A percentile compares a stretch with the other conserved stretches of the same genome.
phyloP scores from a whole-genome alignment of 2,329 filamentous ascomycete species.

The Calcarisporium arbuscula region DNA sequence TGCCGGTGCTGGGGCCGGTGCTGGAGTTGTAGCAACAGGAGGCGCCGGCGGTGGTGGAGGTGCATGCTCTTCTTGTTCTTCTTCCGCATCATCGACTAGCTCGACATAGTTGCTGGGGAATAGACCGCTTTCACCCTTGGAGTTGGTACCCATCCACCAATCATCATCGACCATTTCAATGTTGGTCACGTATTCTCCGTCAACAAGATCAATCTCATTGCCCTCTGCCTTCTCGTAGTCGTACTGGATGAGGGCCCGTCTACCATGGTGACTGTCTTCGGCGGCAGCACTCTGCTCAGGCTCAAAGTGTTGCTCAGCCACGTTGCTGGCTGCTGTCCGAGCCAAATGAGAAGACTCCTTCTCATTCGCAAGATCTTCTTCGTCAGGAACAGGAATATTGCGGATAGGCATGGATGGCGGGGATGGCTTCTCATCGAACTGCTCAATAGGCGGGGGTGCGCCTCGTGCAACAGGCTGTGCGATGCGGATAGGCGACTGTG shows the following conservation, averaged over 20 bases:
- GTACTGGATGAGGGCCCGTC: conserved; percentile 76
- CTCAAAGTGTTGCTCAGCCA: conserved; percentile 36
- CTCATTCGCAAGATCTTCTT: conserved; percentile 60
- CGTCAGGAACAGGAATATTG: conserved; percentile 57
- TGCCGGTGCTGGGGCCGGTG: conserved; percentile 30
- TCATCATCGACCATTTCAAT: conserved; percentile 98
- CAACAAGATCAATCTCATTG: conserved; percentile 86
- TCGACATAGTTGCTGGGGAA: conserved; percentile 99
- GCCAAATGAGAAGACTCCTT: conserved; percentile 52
- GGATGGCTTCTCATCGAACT: conserved; percentile 40
- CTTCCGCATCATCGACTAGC: conserved; percentile 59
- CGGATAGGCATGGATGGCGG: conserved; percentile 57
- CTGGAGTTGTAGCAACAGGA: conserved; percentile 24
- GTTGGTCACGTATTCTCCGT: conserved; percentile 82
- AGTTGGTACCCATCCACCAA: conserved; percentile 97
- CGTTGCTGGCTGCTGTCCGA: conserved; percentile 53
- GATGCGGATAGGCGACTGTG: conserved; percentile 69
- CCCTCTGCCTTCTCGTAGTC: conserved; percentile 98
- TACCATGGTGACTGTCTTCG: conserved; percentile 44
- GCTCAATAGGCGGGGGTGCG: conserved; percentile 46
- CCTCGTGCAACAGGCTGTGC: conserved; percentile 76
- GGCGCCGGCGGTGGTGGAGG: conserved; percentile 26
- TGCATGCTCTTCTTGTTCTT: conserved; percentile 26
- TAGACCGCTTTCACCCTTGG: conserved; percentile 74
- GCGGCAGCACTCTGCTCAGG: conserved; percentile 26